Evolutionary conservation across 495 filamentous ascomycete genomes (phyloP).

Genomic region (Diplogelasinospora grovesii): DNA sequence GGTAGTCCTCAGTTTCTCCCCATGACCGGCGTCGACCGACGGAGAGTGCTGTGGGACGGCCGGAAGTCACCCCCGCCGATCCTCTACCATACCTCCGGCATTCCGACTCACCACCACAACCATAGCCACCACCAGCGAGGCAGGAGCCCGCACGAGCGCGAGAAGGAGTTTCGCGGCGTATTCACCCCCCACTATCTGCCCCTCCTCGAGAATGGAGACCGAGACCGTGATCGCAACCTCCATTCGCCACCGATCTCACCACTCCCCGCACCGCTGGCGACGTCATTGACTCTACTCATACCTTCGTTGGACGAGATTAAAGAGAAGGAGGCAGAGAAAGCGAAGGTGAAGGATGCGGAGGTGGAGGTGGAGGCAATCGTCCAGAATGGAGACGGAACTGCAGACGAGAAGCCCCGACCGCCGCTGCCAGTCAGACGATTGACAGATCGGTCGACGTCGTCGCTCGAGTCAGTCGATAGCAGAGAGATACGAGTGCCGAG

Average conservation of each 20-base stretch:
- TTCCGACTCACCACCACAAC: too few relatives aligned
- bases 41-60: conserved; percentile 22
- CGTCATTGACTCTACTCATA: conserved; percentile 9
- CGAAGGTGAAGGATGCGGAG: neutral
- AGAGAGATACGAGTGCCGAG: conserved; percentile 34
- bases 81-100: conserved; percentile 32
- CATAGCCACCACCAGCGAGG: conserved; percentile 31
- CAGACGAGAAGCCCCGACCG: too few relatives aligned
- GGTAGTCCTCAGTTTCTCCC: conserved; percentile 12
- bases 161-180: conserved; percentile 51
- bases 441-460: conserved; percentile 34
- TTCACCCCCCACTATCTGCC: conserved; percentile 56
- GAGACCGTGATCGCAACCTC: conserved; percentile 18
- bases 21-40: conserved; percentile 17
- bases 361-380: too few relatives aligned
- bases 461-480: conserved; percentile 35
- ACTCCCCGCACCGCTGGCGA: conserved; percentile 9
- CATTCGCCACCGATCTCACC: conserved; percentile 20
- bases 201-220: conserved; percentile 39
- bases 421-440: conserved; percentile 15
- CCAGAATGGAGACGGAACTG: too few relatives aligned
- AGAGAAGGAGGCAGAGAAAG: conserved; percentile 14
- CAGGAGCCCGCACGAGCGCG: conserved; percentile 42
- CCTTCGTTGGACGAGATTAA: conserved; percentile 21
- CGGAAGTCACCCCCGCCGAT: conserved; percentile 37